These are phyloP conservation scores for Meripilus lineatus DNA, from an alignment of 1,284 basidiomycete species.

Conservation along the genomic window DNA sequence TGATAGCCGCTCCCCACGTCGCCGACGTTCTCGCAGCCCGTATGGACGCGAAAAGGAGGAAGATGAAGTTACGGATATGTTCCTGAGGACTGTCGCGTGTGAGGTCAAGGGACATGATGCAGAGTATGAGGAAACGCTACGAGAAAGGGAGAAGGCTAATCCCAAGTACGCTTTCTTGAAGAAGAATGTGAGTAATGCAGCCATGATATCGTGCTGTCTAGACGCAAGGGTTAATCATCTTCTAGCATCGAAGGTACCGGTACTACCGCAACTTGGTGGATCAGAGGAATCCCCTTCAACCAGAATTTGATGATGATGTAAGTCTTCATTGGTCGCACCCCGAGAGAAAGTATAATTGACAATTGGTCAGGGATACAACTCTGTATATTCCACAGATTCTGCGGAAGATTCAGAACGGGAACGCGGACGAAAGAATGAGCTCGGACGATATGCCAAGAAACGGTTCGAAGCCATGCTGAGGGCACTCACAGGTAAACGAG, in stretches of 20 bases:
- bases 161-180: constrained; percentile 78
- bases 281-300: constrained; percentile 50
- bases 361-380: constrained; percentile 75
- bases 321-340: constrained; percentile 20
- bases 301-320: constrained; percentile 85
- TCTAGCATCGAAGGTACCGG: constrained; percentile 74
- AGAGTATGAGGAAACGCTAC: constrained; percentile 72
- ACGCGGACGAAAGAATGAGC: constrained; percentile 60
- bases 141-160: constrained; percentile 76
- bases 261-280: constrained; percentile 78
- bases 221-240: not conserved
- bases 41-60: constrained; percentile 36
- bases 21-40: constrained; percentile 27
- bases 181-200: constrained; percentile 53
- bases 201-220: too few relatives aligned
- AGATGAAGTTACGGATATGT: constrained; percentile 73
- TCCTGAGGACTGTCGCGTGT: constrained; percentile 80
- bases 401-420: constrained; percentile 92
- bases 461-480: constrained; percentile 91
- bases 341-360: constrained; percentile 5
- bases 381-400: constrained; percentile 91
- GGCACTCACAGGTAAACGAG: constrained; percentile 78
- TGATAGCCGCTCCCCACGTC: constrained; percentile 36
- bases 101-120: constrained; percentile 80
- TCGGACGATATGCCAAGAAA: constrained; percentile 75